Evolutionary conservation across 2,329 filamentous ascomycete genomes (phyloP).

Genomic region (Claviceps sorghi): DNA sequence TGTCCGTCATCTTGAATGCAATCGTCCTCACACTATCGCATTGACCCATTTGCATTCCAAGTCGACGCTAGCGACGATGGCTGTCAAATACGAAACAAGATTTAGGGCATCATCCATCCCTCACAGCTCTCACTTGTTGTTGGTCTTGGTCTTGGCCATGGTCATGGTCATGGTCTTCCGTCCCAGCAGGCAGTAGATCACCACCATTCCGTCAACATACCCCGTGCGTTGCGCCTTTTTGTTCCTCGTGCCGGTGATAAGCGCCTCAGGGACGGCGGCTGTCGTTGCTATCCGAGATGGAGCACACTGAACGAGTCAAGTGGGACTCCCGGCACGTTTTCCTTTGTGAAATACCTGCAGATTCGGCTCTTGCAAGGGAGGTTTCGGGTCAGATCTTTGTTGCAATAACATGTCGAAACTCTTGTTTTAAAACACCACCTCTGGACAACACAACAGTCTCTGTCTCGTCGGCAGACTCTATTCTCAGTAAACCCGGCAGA

Average conservation of each 20-base stretch:
- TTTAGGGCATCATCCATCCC: background rate
- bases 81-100: background rate
- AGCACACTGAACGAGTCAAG: slow-evolving; percentile 4
- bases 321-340: slow-evolving; percentile 4
- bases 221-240: background rate
- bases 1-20: background rate
- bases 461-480: background rate
- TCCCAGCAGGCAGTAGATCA: background rate
- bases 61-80: background rate
- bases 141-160: background rate
- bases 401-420: background rate
- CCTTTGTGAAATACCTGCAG: background rate
- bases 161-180: background rate
- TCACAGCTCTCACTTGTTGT: background rate
- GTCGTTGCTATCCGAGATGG: slow-evolving; percentile 3
- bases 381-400: background rate
- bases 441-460: no score
- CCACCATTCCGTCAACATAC: background rate
- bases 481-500: background rate
- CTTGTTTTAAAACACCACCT: background rate
- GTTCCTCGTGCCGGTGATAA: background rate
- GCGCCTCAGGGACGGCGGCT: background rate
- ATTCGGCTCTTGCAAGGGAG: background rate
- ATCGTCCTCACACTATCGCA: background rate
- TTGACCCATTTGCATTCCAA: background rate